phyloP scores from a whole-genome alignment of 2,329 filamentous ascomycete species.

The Aureobasidium musti region DNA sequence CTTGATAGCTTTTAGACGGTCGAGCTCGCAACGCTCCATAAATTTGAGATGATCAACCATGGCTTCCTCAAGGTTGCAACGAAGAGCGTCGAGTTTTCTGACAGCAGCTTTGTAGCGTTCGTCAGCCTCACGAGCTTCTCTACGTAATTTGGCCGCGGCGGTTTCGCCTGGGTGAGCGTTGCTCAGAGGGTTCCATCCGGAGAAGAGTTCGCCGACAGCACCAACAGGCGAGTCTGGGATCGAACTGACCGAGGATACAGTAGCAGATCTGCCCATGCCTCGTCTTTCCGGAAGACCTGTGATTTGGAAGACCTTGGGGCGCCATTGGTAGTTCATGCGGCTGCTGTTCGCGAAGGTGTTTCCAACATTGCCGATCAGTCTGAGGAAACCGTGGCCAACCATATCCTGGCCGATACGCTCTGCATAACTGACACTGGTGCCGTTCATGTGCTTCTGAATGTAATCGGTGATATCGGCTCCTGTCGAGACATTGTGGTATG shows the following conservation, averaged over 20 bases:
- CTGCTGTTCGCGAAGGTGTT: conserved; percentile 97
- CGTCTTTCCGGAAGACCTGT: conserved; percentile 90
- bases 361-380: conserved; percentile 90
- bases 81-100: conserved; percentile 81
- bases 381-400: conserved; percentile 79
- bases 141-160: conserved; percentile 76
- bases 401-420: conserved; percentile 95
- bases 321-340: conserved; percentile 97
- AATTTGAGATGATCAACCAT: conserved; percentile 92
- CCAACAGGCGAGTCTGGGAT: conserved; percentile 62
- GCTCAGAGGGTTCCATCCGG: conserved; percentile 91
- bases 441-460: conserved; percentile 82
- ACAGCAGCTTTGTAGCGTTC: conserved; percentile 90
- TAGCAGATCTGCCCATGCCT: conserved; percentile 72
- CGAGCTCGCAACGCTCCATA: conserved; percentile 94
- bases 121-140: conserved; percentile 87
- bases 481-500: conserved; percentile 87
- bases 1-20: conserved; percentile 96
- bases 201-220: conserved; percentile 83
- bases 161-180: conserved; percentile 93
- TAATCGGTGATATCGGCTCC: conserved; percentile 96
- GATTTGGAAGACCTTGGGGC: conserved; percentile 83
- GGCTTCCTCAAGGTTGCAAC: conserved; percentile 92
- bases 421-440: conserved; percentile 82
- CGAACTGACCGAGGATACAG: conserved; percentile 57